phyloP scores from a whole-genome alignment of 1,284 basidiomycete genomes.

The Takashimella koratensis region DNA sequence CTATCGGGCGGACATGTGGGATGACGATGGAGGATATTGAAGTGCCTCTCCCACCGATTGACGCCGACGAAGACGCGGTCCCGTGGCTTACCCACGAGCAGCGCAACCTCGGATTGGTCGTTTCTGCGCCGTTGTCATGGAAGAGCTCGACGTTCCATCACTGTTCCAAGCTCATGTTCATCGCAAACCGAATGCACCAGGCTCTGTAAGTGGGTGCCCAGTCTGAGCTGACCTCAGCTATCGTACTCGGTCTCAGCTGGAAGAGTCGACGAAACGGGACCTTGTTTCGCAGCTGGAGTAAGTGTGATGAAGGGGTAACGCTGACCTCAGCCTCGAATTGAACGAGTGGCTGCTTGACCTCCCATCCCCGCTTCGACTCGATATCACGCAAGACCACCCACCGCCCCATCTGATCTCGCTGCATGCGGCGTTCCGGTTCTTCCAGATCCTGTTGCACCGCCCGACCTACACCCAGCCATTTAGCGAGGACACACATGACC shows the following conservation, averaged over 20 bases:
- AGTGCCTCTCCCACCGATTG: slow-evolving; percentile 13
- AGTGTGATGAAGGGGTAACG: not conserved
- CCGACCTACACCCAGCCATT: slow-evolving; percentile 14
- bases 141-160: slow-evolving; percentile 12
- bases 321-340: slow-evolving; percentile 4
- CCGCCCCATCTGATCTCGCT: slow-evolving; percentile 24
- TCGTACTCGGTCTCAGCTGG: slow-evolving; percentile 1
- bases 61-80: slow-evolving; percentile 12
- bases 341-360: slow-evolving; percentile 6
- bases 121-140: not conserved
- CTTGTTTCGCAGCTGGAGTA: slow-evolving; percentile 5
- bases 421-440: slow-evolving; percentile 15
- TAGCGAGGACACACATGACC: slow-evolving; percentile 1
- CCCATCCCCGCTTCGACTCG: slow-evolving; percentile 8
- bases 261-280: not conserved
- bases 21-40: slow-evolving; percentile 11
- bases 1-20: slow-evolving; percentile 18
- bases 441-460: slow-evolving; percentile 21
- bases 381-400: slow-evolving; percentile 1
- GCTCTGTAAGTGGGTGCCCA: slow-evolving; percentile 1
- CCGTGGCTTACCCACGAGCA: slow-evolving; percentile 10
- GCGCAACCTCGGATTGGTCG: not conserved
- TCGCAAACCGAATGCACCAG: slow-evolving; percentile 11
- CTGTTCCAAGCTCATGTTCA: slow-evolving; percentile 10
- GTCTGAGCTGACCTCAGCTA: not conserved